phyloP scores from a whole-genome alignment of 1,139 yeast species.

The Taphrina flavorubra region DNA sequence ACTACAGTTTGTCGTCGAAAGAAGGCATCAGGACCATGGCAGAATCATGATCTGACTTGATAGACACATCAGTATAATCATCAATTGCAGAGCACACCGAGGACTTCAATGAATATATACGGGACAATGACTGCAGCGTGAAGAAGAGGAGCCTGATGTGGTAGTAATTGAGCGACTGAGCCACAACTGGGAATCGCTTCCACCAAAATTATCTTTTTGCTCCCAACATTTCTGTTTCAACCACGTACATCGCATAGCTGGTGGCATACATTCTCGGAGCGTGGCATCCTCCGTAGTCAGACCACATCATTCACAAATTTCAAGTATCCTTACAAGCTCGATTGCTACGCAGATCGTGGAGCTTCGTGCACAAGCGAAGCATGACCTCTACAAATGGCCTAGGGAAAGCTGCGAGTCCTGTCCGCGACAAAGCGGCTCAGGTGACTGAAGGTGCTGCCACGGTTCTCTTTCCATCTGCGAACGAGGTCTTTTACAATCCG shows the following conservation, averaged over 20 bases:
- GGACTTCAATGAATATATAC: too few species aligned
- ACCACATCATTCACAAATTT: background rate
- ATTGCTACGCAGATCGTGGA: background rate
- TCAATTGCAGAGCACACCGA: too few species aligned
- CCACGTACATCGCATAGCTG: too few species aligned
- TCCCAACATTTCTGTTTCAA: too few species aligned
- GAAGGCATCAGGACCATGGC: too few species aligned
- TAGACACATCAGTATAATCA: too few species aligned
- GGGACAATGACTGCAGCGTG: background rate
- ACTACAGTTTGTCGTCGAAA: too few species aligned
- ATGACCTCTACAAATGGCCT: background rate
- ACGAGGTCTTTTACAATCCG: conserved; percentile 89
- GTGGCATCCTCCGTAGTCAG: background rate
- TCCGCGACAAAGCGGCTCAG: conserved; percentile 43
- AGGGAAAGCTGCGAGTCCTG: background rate
- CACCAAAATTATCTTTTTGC: background rate
- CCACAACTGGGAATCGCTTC: conserved; percentile 7
- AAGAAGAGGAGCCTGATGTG: conserved; percentile 7
- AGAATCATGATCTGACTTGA: too few species aligned
- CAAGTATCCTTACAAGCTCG: background rate
- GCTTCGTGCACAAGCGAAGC: background rate
- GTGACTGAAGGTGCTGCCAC: conserved; percentile 83
- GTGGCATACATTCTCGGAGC: too few species aligned
- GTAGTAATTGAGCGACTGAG: background rate
- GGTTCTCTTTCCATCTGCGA: conserved; percentile 73